phyloP scores from a whole-genome alignment of 2,329 filamentous ascomycete species.

The Rhinocladiella similis region DNA sequence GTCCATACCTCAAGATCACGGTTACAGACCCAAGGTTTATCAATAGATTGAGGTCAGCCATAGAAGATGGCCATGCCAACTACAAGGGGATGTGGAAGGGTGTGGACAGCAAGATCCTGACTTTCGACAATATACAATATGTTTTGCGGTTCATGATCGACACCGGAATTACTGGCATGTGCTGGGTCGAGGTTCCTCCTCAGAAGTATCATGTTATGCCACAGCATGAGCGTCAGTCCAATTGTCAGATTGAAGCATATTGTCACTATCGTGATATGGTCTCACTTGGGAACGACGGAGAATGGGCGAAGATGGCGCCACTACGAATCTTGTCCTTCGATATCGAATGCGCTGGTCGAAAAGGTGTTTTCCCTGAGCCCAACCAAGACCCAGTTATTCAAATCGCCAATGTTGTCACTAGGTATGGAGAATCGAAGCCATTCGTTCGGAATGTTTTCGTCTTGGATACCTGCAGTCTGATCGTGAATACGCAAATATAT shows the following conservation, averaged over 20 bases:
- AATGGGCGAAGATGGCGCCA: conserved; percentile 98
- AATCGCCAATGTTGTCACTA: conserved; percentile 93
- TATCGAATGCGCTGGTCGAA: conserved; percentile 96
- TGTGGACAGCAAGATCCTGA: conserved; percentile 71
- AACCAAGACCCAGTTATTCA: conserved; percentile 93
- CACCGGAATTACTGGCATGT: conserved; percentile 91
- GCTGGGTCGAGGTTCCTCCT: conserved; percentile 86
- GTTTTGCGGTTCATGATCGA: conserved; percentile 97
- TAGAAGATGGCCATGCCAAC: conserved; percentile 77
- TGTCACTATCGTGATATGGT: conserved; percentile 81
- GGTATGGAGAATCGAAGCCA: conserved; percentile 91
- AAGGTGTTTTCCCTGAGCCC: conserved; percentile 94
- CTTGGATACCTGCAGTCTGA: conserved; percentile 84
- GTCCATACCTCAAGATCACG: conserved; percentile 89
- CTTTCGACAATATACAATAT: conserved; percentile 95
- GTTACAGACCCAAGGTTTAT: conserved; percentile 88
- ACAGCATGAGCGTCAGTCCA: conserved; percentile 71
- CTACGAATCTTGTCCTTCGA: conserved; percentile 92
- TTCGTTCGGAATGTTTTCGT: conserved; percentile 98
- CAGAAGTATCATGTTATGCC: conserved; percentile 71
- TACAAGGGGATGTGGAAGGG: conserved; percentile 88
- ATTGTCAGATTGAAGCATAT: conserved; percentile 92
- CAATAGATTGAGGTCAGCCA: conserved; percentile 68
- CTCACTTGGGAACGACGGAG: conserved; percentile 82
- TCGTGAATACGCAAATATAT: conserved; percentile 91